These are phyloP conservation scores for Hansfordia pulvinata DNA, from an alignment of 2,329 filamentous ascomycete genomes.

Conservation along the genomic window DNA sequence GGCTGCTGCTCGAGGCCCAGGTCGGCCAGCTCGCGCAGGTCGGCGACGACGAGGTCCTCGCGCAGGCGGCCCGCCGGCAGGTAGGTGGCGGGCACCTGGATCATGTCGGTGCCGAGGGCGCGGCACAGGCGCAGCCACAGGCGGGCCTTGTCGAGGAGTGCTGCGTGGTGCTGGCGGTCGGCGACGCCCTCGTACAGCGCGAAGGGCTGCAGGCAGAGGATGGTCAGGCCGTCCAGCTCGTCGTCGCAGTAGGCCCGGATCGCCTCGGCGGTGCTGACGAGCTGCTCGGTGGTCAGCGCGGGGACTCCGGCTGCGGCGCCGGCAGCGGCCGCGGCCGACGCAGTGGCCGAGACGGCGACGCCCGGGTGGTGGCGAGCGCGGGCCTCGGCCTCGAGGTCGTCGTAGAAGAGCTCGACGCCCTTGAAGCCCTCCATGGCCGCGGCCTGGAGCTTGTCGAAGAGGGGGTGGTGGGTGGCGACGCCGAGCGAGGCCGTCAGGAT, in stretches of 20 bases:
- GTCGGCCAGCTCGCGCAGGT: constrained; percentile 41
- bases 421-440: constrained; percentile 23
- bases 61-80: constrained; percentile 19
- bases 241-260: no score
- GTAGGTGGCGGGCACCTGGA: constrained; percentile 49
- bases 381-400: constrained; percentile 42
- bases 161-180: constrained; percentile 31
- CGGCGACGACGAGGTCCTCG: constrained; percentile 33
- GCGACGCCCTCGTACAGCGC: constrained; percentile 48
- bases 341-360: constrained; percentile 8
- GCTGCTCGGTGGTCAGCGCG: constrained; percentile 29
- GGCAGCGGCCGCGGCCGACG: constrained; percentile 9
- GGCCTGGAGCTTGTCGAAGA: not conserved
- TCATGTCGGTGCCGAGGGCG: constrained; percentile 42
- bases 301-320: constrained; percentile 31
- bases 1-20: constrained; percentile 32
- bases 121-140: constrained; percentile 45
- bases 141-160: constrained; percentile 37
- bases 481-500: no score
- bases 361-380: constrained; percentile 5
- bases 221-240: constrained; percentile 24
- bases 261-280: no score
- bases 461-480: not conserved
- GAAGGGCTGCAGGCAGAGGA: constrained; percentile 48
- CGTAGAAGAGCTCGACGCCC: constrained; percentile 49